Percentiles rank a stretch among this genome's conserved stretches.
Conservation (phyloP, 768 basidiomycete species). For the Xanthoconium purpureum region DNA sequence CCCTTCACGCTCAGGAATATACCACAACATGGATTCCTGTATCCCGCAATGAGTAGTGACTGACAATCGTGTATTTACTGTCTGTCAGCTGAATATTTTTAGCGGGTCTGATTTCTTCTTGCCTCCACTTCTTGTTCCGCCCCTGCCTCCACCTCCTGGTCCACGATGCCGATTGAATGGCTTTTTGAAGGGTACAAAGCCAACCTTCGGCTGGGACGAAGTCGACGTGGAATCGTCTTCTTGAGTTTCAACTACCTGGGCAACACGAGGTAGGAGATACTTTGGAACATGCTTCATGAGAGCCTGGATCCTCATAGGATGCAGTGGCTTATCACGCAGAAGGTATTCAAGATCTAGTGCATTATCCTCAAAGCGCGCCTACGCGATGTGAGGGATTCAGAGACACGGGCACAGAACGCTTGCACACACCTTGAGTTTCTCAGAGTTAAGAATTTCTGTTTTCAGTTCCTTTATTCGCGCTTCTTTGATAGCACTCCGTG, state of each 20-base stretch:
- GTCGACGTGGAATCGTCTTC: constrained; percentile 22
- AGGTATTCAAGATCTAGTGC: constrained; percentile 89
- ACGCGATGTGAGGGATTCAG: constrained; percentile 6
- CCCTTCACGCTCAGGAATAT: neutral
- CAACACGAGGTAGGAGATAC: constrained; percentile 82
- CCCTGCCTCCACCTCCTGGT: constrained; percentile 48
- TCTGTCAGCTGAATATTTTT: constrained; percentile 59
- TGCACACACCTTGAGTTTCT: constrained; percentile 83
- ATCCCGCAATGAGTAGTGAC: neutral
- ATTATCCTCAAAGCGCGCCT: constrained; percentile 99
- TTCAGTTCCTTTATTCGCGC: constrained; percentile 93
- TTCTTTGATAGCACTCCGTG: constrained; percentile 80
- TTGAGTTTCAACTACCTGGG: constrained; percentile 41
- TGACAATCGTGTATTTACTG: constrained; percentile 3
- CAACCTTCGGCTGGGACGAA: constrained; percentile 31
- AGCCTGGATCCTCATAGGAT: constrained; percentile 83
- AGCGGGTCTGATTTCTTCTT: constrained; percentile 81
- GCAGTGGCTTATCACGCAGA: constrained; percentile 91
- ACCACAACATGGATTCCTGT: neutral
- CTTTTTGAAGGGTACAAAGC: constrained; percentile 77
- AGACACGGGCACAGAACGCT: neutral
- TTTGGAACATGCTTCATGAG: constrained; percentile 97
- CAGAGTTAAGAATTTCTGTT: constrained; percentile 89
- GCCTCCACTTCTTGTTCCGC: constrained; percentile 35
- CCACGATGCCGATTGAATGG: constrained; percentile 44